Percentiles rank a stretch among this genome's conserved stretches.
Conservation (phyloP, 345 rosid species). For the Sisymbrium irio region DNA sequence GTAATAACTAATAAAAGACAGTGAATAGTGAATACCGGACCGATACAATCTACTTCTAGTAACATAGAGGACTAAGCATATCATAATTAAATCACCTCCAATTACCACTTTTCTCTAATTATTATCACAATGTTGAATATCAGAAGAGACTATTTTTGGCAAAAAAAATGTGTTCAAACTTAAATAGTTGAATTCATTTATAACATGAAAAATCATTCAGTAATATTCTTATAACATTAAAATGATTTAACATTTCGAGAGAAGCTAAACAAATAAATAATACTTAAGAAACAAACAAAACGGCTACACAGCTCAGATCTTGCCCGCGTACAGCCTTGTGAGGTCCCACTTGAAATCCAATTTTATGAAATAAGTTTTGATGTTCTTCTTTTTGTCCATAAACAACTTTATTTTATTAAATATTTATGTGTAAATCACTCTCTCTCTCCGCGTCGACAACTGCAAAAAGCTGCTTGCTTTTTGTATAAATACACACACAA, state of each 20-base stretch:
- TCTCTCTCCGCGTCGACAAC: slow-evolving; percentile 28
- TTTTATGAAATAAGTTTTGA: neutral
- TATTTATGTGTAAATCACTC: slow-evolving; percentile 1
- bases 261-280: neutral
- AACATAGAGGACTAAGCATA: neutral
- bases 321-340: slow-evolving; percentile 29
- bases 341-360: slow-evolving; percentile 24
- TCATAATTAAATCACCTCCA: neutral
- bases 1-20: too few relatives aligned
- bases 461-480: slow-evolving; percentile 8
- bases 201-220: too few relatives aligned
- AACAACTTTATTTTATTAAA: neutral
- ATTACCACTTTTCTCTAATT: neutral
- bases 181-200: neutral
- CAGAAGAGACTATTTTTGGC: too few relatives aligned
- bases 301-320: slow-evolving; percentile 36
- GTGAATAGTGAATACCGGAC: too few relatives aligned
- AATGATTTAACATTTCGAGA: neutral
- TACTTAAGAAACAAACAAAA: slow-evolving; percentile 14
- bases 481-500: neutral
- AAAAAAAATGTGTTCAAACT: neutral
- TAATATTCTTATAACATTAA: too few relatives aligned
- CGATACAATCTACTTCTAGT: too few relatives aligned
- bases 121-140: too few relatives aligned
- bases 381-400: neutral